Evolutionary conservation across 1,284 basidiomycete species (phyloP).

Genomic region (Trametes sp.): DNA sequence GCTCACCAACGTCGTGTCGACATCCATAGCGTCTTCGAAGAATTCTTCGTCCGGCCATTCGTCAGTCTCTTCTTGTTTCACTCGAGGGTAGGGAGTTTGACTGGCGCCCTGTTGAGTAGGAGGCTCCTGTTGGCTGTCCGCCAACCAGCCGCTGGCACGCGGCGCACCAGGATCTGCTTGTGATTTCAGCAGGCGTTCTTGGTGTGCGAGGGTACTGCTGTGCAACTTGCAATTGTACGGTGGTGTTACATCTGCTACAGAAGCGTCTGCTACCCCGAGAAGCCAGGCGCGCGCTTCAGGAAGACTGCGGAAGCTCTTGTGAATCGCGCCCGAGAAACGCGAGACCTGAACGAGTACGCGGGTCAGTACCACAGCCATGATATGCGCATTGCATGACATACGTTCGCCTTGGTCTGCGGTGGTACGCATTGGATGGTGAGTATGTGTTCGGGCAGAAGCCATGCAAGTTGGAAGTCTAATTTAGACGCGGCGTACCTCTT

Average conservation of each 20-base stretch:
- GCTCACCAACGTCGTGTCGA: background rate
- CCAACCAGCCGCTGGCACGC: background rate
- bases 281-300: constrained; percentile 28
- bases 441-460: background rate
- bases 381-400: background rate
- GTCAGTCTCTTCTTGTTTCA: constrained; percentile 1
- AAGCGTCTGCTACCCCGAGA: constrained; percentile 25
- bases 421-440: background rate
- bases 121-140: background rate
- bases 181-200: background rate
- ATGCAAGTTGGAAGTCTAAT: background rate
- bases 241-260: constrained; percentile 9
- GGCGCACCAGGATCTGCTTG: constrained; percentile 8
- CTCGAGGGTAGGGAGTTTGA: background rate
- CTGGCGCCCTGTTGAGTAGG: constrained; percentile 5
- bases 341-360: constrained; percentile 47
- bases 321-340: constrained; percentile 54
- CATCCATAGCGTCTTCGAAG: background rate
- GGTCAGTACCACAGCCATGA: constrained; percentile 31
- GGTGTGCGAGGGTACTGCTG: rapidly evolving
- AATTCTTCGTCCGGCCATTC: background rate
- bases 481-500: constrained; percentile 49
- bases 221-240: constrained; percentile 10
- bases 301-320: constrained; percentile 53
- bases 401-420: constrained; percentile 23